Percentiles rank a stretch among this genome's conserved stretches.
Conservation (phyloP, 2,329 filamentous ascomycete species). For the Penicillium aurantiogriseum region DNA sequence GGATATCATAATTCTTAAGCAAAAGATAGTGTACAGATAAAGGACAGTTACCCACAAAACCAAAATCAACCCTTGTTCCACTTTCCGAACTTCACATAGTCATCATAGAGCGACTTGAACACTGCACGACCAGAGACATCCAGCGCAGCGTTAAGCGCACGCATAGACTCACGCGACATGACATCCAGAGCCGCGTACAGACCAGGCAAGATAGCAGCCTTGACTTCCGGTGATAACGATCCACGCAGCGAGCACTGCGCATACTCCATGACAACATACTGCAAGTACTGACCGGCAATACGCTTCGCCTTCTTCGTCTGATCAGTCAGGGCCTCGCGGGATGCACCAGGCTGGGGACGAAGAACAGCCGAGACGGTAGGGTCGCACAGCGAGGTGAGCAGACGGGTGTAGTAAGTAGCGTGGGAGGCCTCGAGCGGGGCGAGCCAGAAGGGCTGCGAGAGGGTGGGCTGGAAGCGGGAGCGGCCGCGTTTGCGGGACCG, state of each 20-base stretch:
- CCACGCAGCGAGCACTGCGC: conserved; percentile 53
- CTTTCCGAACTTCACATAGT: conserved; percentile 49
- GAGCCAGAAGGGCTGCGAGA: conserved; percentile 35
- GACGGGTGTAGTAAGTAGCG: conserved; percentile 52
- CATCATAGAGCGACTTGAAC: conserved; percentile 54
- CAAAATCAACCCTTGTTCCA: conserved; percentile 45
- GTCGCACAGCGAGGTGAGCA: conserved; percentile 61
- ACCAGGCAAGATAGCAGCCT: conserved; percentile 53
- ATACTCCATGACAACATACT: conserved; percentile 58
- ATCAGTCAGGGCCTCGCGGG: conserved; percentile 54
- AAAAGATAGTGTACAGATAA: conserved; percentile 21
- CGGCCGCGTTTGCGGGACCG: conserved; percentile 40
- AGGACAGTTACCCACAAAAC: conserved; percentile 3
- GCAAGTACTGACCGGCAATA: conserved; percentile 57
- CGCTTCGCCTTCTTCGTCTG: conserved; percentile 59
- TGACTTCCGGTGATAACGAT: conserved; percentile 51
- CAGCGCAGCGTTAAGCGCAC: conserved; percentile 52
- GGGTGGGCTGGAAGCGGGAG: conserved; percentile 25
- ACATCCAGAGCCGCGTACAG: conserved; percentile 55
- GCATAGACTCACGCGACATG: conserved; percentile 51
- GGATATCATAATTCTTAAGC: conserved; percentile 27
- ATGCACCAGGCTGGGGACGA: conserved; percentile 32
- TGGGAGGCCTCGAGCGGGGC: conserved; percentile 43
- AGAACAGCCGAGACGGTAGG: conserved; percentile 58
- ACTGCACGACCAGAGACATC: conserved; percentile 53